Conservation (phyloP, 2,329 filamentous ascomycete genomes). For the Emericellopsis atlantica region DNA sequence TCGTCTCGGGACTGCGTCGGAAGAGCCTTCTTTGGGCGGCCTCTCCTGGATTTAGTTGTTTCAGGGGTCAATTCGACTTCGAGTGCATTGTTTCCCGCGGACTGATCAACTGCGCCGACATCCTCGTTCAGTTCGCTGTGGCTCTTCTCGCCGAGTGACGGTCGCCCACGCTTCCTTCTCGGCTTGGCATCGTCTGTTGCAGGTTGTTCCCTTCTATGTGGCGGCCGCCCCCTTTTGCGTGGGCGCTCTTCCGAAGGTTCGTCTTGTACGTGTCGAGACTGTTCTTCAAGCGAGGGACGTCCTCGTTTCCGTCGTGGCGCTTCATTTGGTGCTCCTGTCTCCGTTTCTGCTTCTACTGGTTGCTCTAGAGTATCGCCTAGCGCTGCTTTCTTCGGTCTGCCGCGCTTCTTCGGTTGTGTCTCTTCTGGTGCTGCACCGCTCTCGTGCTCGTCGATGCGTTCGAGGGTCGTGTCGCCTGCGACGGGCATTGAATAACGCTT, state of each 20-base stretch:
- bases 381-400: background rate
- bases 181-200: constrained; percentile 1
- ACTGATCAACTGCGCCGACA: no score
- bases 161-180: constrained; percentile 14
- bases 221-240: constrained; percentile 1
- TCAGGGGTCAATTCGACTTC: no score
- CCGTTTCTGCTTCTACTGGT: no score
- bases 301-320: no score
- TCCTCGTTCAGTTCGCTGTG: no score
- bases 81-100: background rate
- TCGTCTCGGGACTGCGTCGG: no score
- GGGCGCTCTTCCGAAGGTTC: background rate
- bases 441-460: constrained; percentile 9
- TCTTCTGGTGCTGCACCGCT: constrained; percentile 11
- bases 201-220: constrained; percentile 2
- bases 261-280: no score
- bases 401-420: constrained; percentile 7
- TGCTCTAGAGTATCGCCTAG: no score
- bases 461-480: constrained; percentile 6
- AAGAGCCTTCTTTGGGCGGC: no score
- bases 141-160: constrained; percentile 2
- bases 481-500: constrained; percentile 31
- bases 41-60: no score
- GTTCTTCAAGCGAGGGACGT: no score
- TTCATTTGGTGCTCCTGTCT: no score